phyloP scores from a whole-genome alignment of 306 rosid genomes.

The Pyrus bretschneideri region DNA sequence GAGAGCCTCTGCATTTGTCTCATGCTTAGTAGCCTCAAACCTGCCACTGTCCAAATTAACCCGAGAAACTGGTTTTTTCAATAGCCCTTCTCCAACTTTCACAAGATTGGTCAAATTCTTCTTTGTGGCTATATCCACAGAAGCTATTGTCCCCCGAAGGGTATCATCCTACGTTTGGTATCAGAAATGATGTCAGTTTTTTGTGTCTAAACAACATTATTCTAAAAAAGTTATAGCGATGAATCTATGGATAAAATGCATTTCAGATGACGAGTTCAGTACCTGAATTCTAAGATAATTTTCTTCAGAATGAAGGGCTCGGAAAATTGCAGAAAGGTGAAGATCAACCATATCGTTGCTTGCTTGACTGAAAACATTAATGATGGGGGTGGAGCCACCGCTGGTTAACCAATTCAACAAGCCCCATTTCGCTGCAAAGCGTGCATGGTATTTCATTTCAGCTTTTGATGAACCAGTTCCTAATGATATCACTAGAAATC shows the following conservation, averaged over 20 bases:
- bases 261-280: too few species aligned
- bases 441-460: constrained; percentile 25
- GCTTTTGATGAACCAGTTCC: constrained; percentile 46
- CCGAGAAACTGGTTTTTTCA: constrained; percentile 18
- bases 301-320: background rate
- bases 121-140: constrained; percentile 19
- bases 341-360: constrained; percentile 1
- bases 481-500: constrained; percentile 41
- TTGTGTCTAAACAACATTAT: background rate
- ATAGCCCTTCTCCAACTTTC: constrained; percentile 7
- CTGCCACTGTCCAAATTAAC: constrained; percentile 13
- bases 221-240: background rate
- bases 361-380: constrained; percentile 24
- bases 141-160: constrained; percentile 6
- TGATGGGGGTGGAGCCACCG: constrained; percentile 31
- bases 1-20: constrained; percentile 19
- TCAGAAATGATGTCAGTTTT: too few species aligned
- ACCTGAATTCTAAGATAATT: constrained; percentile 22
- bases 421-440: constrained; percentile 44
- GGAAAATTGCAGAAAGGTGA: constrained; percentile 8
- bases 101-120: constrained; percentile 16
- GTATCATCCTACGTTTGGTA: constrained; percentile 13
- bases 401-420: constrained; percentile 26
- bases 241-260: background rate
- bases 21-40: background rate